Base-by-base conservation (phyloP, 768 basidiomycete genomes). In the Punctularia strigosozonata region DNA sequence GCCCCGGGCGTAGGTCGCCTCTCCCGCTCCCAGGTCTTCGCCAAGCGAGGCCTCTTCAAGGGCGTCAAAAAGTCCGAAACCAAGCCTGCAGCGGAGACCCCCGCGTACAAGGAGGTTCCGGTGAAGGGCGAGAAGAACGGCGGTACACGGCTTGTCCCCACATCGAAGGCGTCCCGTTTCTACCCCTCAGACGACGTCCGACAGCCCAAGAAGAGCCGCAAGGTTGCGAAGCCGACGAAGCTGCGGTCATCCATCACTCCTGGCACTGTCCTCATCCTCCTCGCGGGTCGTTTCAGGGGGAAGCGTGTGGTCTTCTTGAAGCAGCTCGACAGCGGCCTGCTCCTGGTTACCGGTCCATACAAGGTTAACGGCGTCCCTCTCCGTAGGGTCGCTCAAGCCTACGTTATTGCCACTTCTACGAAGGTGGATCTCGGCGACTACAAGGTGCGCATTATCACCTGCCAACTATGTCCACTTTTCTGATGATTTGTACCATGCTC, bases 251-350 rank as follows among this genome's bases (percentile, higher is more conserved):
- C 84, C 50, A 95, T 99, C 69, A 83, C 80, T 45, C 88, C 91
- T 45, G 95, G 95, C 47, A 82, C 90, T 58, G 73, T 99, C 56
- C 71, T 99, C 50, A 97, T 99, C 64, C 71, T 99, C 51, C 79
- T 99, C 53, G 94, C 95, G 44, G 95, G 95, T 55, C 86, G 91
- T 56, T 98, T 88, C 86, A 72, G 87, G 49, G 94, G 94, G 47
- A 98, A 98, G 78, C 80, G 95, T 40, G 95, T 99, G 48, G 91
- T 99, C 42, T 94, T 89, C 67, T 69, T 99, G 69, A 95, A 95
- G 76, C 90, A 92, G 71, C 66, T 98, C 60, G 73, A 75, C 52
- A 83, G 83, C 46, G 95, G 95, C 39, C 64, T 99, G 55, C 65
- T 99, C 54, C 71, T 99, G 64, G 90, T 99, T 52, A 90, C 92